Conservation (phyloP, 805 yeast genomes). For the Henningerozyma blattae region DNA sequence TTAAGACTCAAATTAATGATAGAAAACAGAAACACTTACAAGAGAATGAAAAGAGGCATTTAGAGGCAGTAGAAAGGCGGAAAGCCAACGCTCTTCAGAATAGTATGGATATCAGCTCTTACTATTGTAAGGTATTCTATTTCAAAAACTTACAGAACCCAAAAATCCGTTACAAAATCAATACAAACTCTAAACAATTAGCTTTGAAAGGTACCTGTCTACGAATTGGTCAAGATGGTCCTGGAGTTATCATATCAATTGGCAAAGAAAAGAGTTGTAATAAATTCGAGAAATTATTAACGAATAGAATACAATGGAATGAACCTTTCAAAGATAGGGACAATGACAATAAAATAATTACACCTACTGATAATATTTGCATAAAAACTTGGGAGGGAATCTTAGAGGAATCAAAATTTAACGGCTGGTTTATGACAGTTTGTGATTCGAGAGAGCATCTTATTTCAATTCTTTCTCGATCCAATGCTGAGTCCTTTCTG, state of each 20-base stretch:
- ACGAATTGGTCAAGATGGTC: conserved; percentile 28
- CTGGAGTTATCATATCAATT: conserved; percentile 56
- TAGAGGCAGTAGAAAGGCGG: conserved; percentile 12
- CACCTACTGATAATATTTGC: conserved; percentile 35
- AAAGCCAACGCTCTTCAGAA: background rate
- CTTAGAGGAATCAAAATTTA: conserved; percentile 39
- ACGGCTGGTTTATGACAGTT: conserved; percentile 56
- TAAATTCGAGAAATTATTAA: conserved; percentile 51
- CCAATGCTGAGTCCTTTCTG: conserved; percentile 32
- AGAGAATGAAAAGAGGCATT: conserved; percentile 47
- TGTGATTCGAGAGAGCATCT: conserved; percentile 42
- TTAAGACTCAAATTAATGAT: conserved; percentile 53
- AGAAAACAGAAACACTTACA: conserved; percentile 47
- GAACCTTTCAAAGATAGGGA: conserved; percentile 29
- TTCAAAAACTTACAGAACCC: conserved; percentile 46
- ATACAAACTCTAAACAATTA: conserved; percentile 67
- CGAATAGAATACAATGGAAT: conserved; percentile 59
- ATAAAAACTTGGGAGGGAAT: conserved; percentile 63
- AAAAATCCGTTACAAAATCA: conserved; percentile 61
- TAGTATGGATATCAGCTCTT: background rate
- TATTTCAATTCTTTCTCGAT: conserved; percentile 34
- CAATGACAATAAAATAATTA: conserved; percentile 17
- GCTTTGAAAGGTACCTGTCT: conserved; percentile 53
- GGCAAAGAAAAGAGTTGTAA: conserved; percentile 55
- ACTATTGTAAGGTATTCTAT: conserved; percentile 40